Evolutionary conservation across 1,284 basidiomycete species (phyloP).

Genomic region (Tremellales sp.): DNA sequence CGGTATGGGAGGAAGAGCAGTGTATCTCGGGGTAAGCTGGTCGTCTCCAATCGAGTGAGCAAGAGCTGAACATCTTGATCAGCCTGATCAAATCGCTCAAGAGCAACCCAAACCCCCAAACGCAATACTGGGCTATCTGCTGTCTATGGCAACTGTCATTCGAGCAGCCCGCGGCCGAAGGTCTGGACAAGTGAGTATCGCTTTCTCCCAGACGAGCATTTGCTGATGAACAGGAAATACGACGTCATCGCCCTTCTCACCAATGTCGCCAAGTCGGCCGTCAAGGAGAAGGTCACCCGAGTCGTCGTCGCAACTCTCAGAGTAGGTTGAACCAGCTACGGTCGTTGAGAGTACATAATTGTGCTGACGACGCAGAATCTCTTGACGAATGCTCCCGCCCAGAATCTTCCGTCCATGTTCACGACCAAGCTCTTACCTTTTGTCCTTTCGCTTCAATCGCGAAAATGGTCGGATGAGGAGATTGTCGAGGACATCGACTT

Average conservation of each 20-base stretch:
- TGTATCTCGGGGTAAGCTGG: conserved; percentile 44
- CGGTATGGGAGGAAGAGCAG: conserved; percentile 50
- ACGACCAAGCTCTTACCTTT: conserved; percentile 82
- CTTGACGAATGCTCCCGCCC: conserved; percentile 55
- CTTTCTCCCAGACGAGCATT: not conserved
- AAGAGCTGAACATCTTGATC: not conserved
- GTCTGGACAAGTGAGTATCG: conserved; percentile 65
- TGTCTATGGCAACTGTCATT: conserved; percentile 94
- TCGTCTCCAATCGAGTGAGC: not conserved
- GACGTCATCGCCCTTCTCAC: conserved; percentile 84
- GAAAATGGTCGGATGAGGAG: conserved; percentile 95
- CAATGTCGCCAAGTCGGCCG: conserved; percentile 79
- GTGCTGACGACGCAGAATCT: conserved; percentile 62
- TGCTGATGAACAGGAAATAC: conserved; percentile 64
- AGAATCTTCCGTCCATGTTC: conserved; percentile 88
- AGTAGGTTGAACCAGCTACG: conserved; percentile 50
- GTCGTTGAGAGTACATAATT: not conserved
- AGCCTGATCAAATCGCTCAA: conserved; percentile 75
- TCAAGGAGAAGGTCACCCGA: conserved; percentile 96
- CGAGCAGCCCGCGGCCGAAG: conserved; percentile 74
- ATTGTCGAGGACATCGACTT: conserved; percentile 86
- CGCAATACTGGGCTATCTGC: conserved; percentile 88
- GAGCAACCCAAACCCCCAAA: conserved; percentile 69
- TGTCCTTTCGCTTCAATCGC: conserved; percentile 70
- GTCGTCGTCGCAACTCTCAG: conserved; percentile 90